Evolutionary conservation across 1,284 basidiomycete species (phyloP), one percentile per base, ranked within the genome.

Genomic region (Sanghuangporus weigelae): DNA sequence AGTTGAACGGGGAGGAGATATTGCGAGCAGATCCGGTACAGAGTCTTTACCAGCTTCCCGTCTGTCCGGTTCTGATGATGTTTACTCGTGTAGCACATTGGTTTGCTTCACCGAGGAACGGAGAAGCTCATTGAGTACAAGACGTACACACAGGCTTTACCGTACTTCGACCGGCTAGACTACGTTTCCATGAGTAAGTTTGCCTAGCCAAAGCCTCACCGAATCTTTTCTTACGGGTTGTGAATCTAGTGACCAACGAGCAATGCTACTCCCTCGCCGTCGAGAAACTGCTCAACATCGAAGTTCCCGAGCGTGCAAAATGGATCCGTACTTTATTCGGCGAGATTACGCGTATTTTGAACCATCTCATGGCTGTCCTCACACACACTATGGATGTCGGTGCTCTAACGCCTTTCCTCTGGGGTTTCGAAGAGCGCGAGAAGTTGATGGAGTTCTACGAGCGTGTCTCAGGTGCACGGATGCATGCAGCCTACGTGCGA

Each of bases 391-490:
- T 95, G 93, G 95, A 97, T 73, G 96, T 99, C 67, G 97, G 96
- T 74, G 96, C 95, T 67, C 84, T 99, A 7, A 99, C 97, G 1
- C 97, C 96, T 55, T 99, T 98, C 89, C 82, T 99, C 46, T 99
- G 95, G 96, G 97, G 96, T 72, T 98, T 99, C 82, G 96, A 99
- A 78, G 96, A 99, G 79, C 95, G 96, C 68, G 96, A 99, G 79
- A 98, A 99, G 82, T 87, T 99, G 69, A 98, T 98, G 96, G 96
- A 99, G 77, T 99, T 99, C 79, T 98, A 99, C 78, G 96, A 99
- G 78, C 94, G 96, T 64, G 96, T 99, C 40, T 98, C 96, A 8
- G 96, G 96, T 70, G 96, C 96, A 2, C 95, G 96, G 66, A 83
- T 99, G 72, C 96, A 99, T 74, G 89, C 95, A 6, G 96, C 96